Evolutionary conservation across 257 asterid species (phyloP), one percentile per base, ranked within the genome.

Genomic region (Henckelia pumila): DNA sequence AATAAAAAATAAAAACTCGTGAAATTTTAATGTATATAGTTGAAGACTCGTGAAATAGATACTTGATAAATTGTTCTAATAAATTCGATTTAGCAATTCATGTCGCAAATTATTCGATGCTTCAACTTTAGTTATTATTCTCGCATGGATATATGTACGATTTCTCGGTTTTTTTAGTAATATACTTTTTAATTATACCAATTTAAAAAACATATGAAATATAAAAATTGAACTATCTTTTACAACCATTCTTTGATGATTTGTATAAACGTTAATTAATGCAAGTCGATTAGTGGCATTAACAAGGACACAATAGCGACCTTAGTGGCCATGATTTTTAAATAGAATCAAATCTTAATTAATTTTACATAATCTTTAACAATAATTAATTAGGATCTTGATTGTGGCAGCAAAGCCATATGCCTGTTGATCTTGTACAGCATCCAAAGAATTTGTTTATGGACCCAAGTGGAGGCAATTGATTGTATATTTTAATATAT

Each of bases 281-380:
- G 19, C 63, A 29, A 37, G 5, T 37, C 17, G 17, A 37, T 2
- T 10, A 10, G 17, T 37, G 49, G 49, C 49, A 37, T 10, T 37
- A 37, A 37, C 58, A 28, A 24, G 57, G 19, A 68, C 67, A 61
- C 35, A 64, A 52, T 64, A 59, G 61, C 65, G 29, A 13, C 68
- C 20, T 62, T 30, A 44, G 14, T 59, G 69, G 72, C 37, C 70
- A 73, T 44, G 19, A 44, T 44, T 3, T 44, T 37, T 37, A 37
- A 37, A 37, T 37, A 10, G 52, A 14, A 44, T 14, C 19, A 44
- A 44, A 44, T 14, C 52, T 44, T 14, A 44, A 44, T 44, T 13
- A 11, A 40, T 40, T 40, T 40, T 2, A 11, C 6, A 13, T 40
- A 11, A 44, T 44, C 52, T 44, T 44, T 44, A 13, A 14, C 52